A percentile compares a stretch with the other conserved stretches of the same genome.
Evolutionary conservation across 1,139 yeast species (phyloP).

Genomic region (Candida dubliniensis): DNA sequence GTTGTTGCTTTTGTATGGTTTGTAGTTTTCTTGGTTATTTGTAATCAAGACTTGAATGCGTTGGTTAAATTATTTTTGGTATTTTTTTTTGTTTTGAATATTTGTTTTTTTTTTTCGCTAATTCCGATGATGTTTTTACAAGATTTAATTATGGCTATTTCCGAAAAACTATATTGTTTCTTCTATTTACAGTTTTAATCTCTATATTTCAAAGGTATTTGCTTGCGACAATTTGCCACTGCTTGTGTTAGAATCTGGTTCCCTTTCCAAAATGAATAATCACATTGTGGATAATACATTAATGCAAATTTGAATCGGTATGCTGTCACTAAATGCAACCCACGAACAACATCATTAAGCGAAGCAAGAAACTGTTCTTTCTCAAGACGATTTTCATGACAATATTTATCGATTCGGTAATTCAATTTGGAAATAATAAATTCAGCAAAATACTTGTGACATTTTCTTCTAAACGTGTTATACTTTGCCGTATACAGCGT

Average conservation of each 20-base stretch:
- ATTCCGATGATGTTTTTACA: neutral
- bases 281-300: neutral
- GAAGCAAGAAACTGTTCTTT: neutral
- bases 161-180: neutral
- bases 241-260: neutral
- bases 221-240: neutral
- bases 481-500: neutral
- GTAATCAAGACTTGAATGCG: neutral
- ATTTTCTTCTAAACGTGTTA: neutral
- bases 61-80: neutral
- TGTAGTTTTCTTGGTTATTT: neutral
- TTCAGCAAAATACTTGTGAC: neutral
- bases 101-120: neutral
- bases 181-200: neutral
- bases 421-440: neutral
- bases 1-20: neutral
- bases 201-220: too few species aligned
- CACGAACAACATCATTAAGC: neutral
- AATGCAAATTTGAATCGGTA: conserved; percentile 8
- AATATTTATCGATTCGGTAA: neutral
- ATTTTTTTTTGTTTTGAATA: neutral
- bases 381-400: neutral
- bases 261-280: neutral
- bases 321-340: neutral
- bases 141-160: neutral